Evolutionary conservation across 148 eudicot species (phyloP).

Genomic region (Salicornia ramosissima): DNA sequence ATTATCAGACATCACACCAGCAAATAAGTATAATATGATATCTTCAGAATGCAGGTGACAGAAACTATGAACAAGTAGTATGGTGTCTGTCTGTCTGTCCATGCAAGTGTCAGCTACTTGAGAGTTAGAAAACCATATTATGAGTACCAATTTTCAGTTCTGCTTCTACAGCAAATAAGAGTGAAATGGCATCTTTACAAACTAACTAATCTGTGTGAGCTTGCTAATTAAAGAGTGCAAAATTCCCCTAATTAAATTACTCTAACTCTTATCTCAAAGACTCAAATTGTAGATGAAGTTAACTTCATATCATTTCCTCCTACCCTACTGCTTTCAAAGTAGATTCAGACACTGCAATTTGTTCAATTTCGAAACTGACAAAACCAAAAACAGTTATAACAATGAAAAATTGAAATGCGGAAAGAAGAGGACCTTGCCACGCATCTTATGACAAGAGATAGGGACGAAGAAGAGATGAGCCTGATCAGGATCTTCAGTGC

Average conservation of each 20-base stretch:
- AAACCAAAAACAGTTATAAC: not conserved
- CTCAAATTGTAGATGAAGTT: not conserved
- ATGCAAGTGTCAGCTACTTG: not conserved
- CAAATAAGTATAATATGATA: too few species aligned
- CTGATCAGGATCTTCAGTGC: conserved; percentile 70
- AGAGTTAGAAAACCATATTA: not conserved
- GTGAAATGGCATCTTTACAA: not conserved
- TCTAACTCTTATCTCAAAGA: not conserved
- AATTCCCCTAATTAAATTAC: not conserved
- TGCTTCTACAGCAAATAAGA: not conserved
- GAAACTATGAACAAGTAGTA: too few species aligned
- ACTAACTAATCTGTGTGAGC: too few species aligned
- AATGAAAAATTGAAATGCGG: not conserved
- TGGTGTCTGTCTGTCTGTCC: not conserved
- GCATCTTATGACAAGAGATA: conserved; percentile 95
- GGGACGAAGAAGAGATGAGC: conserved; percentile 90
- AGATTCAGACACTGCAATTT: too few species aligned
- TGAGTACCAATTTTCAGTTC: not conserved
- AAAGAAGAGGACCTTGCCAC: conserved; percentile 60
- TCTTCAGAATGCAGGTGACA: not conserved
- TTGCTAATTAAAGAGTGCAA: too few species aligned
- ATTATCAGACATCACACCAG: too few species aligned
- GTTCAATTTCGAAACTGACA: too few species aligned
- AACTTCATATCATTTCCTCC: too few species aligned
- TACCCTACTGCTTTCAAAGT: too few species aligned